These are phyloP conservation scores for Cunninghamia lanceolata DNA, from an alignment of 75 land plant genomes.

Conservation along the genomic window DNA sequence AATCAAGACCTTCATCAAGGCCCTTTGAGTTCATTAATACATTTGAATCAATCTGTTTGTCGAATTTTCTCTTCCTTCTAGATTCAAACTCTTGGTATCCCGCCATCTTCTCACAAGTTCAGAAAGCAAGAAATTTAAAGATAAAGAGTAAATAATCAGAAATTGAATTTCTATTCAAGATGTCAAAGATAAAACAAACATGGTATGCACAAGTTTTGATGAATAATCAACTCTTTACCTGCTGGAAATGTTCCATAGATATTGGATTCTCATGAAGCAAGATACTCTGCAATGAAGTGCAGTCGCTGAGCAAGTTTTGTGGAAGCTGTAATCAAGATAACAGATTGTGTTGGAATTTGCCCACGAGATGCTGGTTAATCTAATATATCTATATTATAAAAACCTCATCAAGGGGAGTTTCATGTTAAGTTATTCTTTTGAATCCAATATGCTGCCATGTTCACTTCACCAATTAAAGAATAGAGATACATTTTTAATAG, in stretches of 20 bases:
- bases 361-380: not conserved
- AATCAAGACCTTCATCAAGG: conserved; percentile 90
- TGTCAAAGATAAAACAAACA: not conserved
- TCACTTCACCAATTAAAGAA: not conserved
- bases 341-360: not conserved
- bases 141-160: not conserved
- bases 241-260: conserved; percentile 70
- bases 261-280: conserved; percentile 80
- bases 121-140: not conserved
- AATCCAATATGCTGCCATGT: not conserved
- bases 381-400: not conserved
- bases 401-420: not conserved
- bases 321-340: conserved; percentile 51
- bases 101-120: conserved; percentile 60
- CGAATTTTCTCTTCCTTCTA: conserved; percentile 83
- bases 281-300: conserved; percentile 70
- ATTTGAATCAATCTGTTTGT: conserved; percentile 96
- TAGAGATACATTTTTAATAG: not conserved
- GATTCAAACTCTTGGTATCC: conserved; percentile 84
- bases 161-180: not conserved
- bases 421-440: not conserved
- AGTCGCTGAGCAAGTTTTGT: conserved; percentile 56
- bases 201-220: not conserved
- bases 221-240: conserved; percentile 26
- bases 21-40: conserved; percentile 82